Base-by-base conservation (phyloP, 257 asterid genomes). In the Gentiana straminea region DNA sequence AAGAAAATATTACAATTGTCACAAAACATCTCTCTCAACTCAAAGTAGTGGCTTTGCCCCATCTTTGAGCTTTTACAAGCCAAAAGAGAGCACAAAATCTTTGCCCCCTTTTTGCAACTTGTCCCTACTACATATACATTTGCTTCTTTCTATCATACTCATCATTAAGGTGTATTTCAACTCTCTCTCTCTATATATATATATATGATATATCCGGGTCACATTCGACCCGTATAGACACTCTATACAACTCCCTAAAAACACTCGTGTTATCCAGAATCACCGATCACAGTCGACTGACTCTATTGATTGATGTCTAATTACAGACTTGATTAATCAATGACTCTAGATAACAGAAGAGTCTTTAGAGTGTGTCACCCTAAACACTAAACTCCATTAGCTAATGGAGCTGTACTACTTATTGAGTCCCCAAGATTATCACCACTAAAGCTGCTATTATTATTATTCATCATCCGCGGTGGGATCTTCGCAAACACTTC, bases 401-500 rank as follows among this genome's bases (percentile, higher is more conserved):
- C n/a, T 38, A 65, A 54, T 36, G 85, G 82, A 71, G 76, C 76
- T 45, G 81, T 60, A 36, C 71, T 67, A 47, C 79, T 73, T 7
- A 84, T 67, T 39, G 63, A 45, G 49, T 70, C 37, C 41, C 37
- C 52, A 33, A 45, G 60, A 62, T 69, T 71, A 32, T 83, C 83
- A 10, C 65, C 83, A 10, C 65, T 63, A 79, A 89, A 81, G 68
- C 93, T 60, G 34, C 72, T 68, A 24, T 24, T 24, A 24, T 24
- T 24, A 24, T 24, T 24, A 24, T 24, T 24, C 56, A 78, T 75
- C 68, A 81, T 68, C 60, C 86, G 64, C 0, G 69, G 66, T 24
- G 89, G 70, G 10, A 86, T 64, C 80, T 83, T 83, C 55, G 79
- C 95, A 77, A 85, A 87, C 93, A 77, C 97, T 70, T 92, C 98